Evolutionary conservation across 1,139 yeast species (phyloP), one percentile per base, ranked within the genome.

Genomic region (Suhomyces anneliseae): DNA sequence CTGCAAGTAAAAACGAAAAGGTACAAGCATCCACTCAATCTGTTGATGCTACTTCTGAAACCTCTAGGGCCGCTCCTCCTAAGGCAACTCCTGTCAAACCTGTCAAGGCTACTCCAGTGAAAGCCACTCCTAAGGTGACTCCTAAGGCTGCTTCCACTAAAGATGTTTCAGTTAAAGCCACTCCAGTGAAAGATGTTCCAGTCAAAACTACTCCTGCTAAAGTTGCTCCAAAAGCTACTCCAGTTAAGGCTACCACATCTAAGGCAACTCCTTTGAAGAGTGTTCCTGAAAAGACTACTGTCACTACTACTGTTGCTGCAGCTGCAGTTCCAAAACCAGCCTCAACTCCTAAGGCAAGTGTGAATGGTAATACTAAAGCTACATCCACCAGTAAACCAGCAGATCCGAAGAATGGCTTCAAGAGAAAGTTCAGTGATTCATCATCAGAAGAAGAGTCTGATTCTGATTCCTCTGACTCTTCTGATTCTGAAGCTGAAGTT

Each of bases 401-500:
- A n/a, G 27, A 29, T 15, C 40, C 39, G 4, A 26, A n/a, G 34
- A 7, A 10, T 26, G 36, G 36, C 10, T 26, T 34, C 8, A 54
- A 52, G 40, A 46, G 56, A 36, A 48, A 41, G 38, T 49, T 54
- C 35, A 49, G 48, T 32, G 54, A 50, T 6, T 47, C 52, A 1
- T 46, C 52, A n/a, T 49, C 52, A n/a, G 54, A 45, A n/a, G 54
- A 50, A 12, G 45, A 41, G 5, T 38, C 44, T 35, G 50, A 44
- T 10, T 44, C 46, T 14, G 46, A 45, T n/a, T 42, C 41, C 32
- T 52, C 47, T n/a, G 44, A 43, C 39, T 52, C 56, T 2, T 54
- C 57, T 7, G 59, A 55, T 29, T 55, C 58, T n/a, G 58, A 54
- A 8, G 40, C 45, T 1, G 59, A 56, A 33, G 36, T 44, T 1